Conservation (phyloP, 2,329 filamentous ascomycete genomes). For the Pseudogymnoascus sp. region DNA sequence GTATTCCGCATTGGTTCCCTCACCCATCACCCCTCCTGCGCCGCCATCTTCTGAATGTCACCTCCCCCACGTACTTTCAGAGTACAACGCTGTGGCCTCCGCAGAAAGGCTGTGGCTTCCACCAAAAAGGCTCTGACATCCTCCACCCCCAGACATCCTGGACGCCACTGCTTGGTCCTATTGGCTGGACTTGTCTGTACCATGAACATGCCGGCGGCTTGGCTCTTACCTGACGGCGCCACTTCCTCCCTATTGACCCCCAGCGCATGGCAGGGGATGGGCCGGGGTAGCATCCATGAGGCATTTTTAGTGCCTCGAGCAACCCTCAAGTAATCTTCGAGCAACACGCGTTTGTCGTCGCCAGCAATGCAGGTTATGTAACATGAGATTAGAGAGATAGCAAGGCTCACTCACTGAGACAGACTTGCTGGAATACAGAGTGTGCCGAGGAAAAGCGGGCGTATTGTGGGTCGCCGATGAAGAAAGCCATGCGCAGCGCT, state of each 20-base stretch:
- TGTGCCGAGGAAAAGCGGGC: not conserved
- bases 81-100: not conserved
- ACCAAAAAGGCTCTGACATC: slow-evolving; percentile 1
- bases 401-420: not conserved
- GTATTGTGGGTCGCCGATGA: not conserved
- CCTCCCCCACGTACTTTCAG: not conserved
- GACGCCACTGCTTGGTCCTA: not conserved
- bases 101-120: not conserved
- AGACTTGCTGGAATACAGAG: not conserved
- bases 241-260: not conserved
- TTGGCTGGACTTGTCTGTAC: not conserved
- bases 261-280: not conserved
- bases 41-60: not conserved
- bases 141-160: not conserved
- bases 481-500: not conserved
- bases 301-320: not conserved
- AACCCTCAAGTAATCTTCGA: not conserved
- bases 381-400: not conserved
- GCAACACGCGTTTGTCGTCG: not conserved
- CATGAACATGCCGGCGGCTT: not conserved
- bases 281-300: not conserved
- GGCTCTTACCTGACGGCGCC: not conserved
- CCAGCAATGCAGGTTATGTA: not conserved
- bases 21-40: not conserved
- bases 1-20: not conserved